Conservation (phyloP, 2,329 filamentous ascomycete genomes). For the Magnaporthiopsis incrustans region DNA sequence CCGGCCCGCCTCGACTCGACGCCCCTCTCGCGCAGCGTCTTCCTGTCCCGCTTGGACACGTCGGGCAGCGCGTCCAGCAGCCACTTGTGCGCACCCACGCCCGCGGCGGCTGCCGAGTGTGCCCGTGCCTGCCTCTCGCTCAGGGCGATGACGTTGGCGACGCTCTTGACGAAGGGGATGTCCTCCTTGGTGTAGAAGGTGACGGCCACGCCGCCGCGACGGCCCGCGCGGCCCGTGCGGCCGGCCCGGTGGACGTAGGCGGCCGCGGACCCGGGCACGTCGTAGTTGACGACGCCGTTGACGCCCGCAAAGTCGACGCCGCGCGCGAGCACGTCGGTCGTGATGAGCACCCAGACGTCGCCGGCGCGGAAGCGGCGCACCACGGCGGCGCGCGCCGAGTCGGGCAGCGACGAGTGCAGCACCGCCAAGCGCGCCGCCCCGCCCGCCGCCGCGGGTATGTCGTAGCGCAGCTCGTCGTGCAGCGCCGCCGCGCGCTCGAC, state of each 20-base stretch:
- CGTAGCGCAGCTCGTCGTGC: slow-evolving; percentile 84
- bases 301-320: slow-evolving; percentile 93
- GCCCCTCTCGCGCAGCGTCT: slow-evolving; percentile 72
- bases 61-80: slow-evolving; percentile 79
- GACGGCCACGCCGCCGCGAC: slow-evolving; percentile 80
- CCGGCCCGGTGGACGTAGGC: slow-evolving; percentile 91
- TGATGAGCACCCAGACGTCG: slow-evolving; percentile 94
- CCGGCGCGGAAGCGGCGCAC: slow-evolving; percentile 87
- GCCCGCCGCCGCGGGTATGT: slow-evolving; percentile 83
- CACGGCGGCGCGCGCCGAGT: slow-evolving; percentile 65
- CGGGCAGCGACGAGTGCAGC: slow-evolving; percentile 78
- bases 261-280: slow-evolving; percentile 85
- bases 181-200: slow-evolving; percentile 96
- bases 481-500: slow-evolving; percentile 84
- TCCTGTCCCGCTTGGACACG: slow-evolving; percentile 74
- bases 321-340: slow-evolving; percentile 84
- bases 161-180: slow-evolving; percentile 77
- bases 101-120: slow-evolving; percentile 24
- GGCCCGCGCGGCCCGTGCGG: slow-evolving; percentile 79
- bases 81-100: slow-evolving; percentile 61
- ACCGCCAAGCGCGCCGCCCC: slow-evolving; percentile 80
- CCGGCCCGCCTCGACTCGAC: slow-evolving; percentile 59
- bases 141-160: slow-evolving; percentile 84
- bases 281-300: slow-evolving; percentile 95
- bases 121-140: slow-evolving; percentile 62